A percentile compares a stretch with the other conserved stretches of the same genome.
phyloP scores from a whole-genome alignment of 148 eudicot species.

The Arctostaphylos glauca region DNA sequence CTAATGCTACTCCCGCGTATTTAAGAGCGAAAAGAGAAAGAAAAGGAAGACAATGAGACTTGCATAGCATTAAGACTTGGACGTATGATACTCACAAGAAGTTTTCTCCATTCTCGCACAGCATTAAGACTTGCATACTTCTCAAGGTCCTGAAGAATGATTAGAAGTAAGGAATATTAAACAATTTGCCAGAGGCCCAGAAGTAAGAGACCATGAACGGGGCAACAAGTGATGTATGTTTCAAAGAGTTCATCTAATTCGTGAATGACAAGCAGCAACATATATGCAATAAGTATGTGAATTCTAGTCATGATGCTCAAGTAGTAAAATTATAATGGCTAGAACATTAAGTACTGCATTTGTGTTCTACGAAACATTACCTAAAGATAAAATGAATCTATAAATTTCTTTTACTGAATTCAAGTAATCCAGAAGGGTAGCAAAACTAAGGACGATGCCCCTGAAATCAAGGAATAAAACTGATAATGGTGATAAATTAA shows the following conservation, averaged over 20 bases:
- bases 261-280: neutral
- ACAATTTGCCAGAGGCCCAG: neutral
- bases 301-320: neutral
- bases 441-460: neutral
- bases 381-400: neutral
- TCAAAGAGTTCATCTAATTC: neutral
- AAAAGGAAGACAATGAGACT: neutral
- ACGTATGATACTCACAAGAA: slow-evolving; percentile 63
- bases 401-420: neutral
- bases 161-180: neutral
- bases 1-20: neutral
- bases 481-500: neutral
- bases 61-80: neutral
- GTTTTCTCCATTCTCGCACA: slow-evolving; percentile 84
- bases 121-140: slow-evolving; percentile 78
- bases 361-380: neutral
- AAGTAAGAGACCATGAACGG: slow-evolving; percentile 8
- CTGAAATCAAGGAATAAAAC: neutral
- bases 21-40: neutral
- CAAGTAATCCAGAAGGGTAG: slow-evolving; percentile 5
- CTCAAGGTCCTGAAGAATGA: slow-evolving; percentile 65
- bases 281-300: neutral
- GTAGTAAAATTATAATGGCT: neutral
- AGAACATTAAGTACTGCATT: neutral
- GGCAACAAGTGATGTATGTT: neutral